These are phyloP conservation scores for Phanerochaete sordida DNA, from an alignment of 768 basidiomycete genomes.

Conservation along the genomic window DNA sequence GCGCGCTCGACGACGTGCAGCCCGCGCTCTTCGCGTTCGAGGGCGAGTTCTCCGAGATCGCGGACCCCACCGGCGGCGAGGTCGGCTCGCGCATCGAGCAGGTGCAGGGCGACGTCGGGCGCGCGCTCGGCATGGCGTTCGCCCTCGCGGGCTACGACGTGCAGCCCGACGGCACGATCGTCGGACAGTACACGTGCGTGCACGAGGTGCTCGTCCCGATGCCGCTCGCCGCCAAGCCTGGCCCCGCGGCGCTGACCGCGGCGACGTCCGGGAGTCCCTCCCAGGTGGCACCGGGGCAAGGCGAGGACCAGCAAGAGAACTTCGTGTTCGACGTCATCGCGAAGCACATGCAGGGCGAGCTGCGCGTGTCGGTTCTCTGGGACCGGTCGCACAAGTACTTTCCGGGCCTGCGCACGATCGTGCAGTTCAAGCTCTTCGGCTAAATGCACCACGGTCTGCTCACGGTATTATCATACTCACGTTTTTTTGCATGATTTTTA, in stretches of 20 bases:
- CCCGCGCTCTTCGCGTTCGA: conserved; percentile 39
- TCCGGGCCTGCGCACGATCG: conserved; percentile 50
- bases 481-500: not conserved
- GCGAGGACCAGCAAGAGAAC: not conserved
- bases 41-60: conserved; percentile 48
- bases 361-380: conserved; percentile 49
- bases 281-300: not conserved
- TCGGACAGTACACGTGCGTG: conserved; percentile 36
- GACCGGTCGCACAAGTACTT: conserved; percentile 52
- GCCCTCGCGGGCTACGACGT: conserved; percentile 12
- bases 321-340: not conserved
- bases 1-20: not conserved
- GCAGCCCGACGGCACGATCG: conserved; percentile 24
- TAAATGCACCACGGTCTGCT: too few species aligned
- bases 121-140: conserved; percentile 34
- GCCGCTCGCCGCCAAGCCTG: not conserved
- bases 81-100: conserved; percentile 20
- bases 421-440: conserved; percentile 51
- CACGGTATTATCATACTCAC: not conserved
- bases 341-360: conserved; percentile 49
- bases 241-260: not conserved
- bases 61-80: conserved; percentile 32
- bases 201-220: conserved; percentile 8
- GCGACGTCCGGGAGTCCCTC: not conserved
- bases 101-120: conserved; percentile 18